Evolutionary conservation across 768 basidiomycete species (phyloP).

Genomic region (Termitomyces heimii): DNA sequence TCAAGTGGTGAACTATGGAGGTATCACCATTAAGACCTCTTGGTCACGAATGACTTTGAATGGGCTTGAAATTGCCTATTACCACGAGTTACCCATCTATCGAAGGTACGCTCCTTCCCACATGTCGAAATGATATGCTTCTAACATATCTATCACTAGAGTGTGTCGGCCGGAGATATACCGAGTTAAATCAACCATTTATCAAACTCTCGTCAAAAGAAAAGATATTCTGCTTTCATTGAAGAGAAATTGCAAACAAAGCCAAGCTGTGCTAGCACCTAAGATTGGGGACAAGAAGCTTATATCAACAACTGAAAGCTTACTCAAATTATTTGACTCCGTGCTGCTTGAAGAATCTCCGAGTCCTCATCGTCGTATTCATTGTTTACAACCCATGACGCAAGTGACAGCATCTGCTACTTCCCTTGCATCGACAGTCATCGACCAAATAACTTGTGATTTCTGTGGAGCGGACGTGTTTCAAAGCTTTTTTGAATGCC

Average conservation of each 20-base stretch:
- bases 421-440: constrained; percentile 8
- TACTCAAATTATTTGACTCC: constrained; percentile 44
- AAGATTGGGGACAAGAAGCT: constrained; percentile 1
- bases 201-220: constrained; percentile 42
- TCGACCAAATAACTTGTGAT: constrained; percentile 50
- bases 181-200: constrained; percentile 62
- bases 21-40: constrained; percentile 76
- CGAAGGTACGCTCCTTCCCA: constrained; percentile 45
- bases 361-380: constrained; percentile 18
- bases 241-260: background rate
- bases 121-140: background rate
- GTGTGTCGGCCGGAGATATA: constrained; percentile 81
- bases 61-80: constrained; percentile 53
- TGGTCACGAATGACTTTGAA: constrained; percentile 82
- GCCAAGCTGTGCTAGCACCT: background rate
- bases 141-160: constrained; percentile 28
- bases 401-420: background rate
- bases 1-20: constrained; percentile 78
- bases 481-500: constrained; percentile 75
- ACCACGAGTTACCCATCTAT: constrained; percentile 76
- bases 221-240: background rate
- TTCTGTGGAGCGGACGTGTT: constrained; percentile 82
- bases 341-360: constrained; percentile 46
- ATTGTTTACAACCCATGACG: constrained; percentile 3
- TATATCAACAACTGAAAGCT: constrained; percentile 21